Percentiles rank a stretch among this genome's conserved stretches.
Evolutionary conservation across 179 eudicot species (phyloP).

Genomic region (Patellifolia procumbens): DNA sequence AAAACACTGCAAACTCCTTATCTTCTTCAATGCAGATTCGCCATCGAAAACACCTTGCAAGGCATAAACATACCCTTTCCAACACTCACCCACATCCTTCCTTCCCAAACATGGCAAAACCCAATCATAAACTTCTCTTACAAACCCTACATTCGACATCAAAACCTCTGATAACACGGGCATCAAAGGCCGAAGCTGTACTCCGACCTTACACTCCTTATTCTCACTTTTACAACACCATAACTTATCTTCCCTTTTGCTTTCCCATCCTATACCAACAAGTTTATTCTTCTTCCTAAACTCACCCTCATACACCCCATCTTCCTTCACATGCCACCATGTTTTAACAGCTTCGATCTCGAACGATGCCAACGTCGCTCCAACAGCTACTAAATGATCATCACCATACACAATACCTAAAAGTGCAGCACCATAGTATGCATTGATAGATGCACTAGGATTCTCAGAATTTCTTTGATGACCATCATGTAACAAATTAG

Average conservation of each 20-base stretch:
- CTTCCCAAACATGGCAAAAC: conserved; percentile 49
- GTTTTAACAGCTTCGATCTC: conserved; percentile 65
- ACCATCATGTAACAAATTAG: conserved; percentile 48
- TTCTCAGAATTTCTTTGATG: conserved; percentile 41
- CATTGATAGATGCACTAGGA: conserved; percentile 70
- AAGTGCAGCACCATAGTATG: conserved; percentile 66
- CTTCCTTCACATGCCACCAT: conserved; percentile 77
- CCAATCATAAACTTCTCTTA: conserved; percentile 60
- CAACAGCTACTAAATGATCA: conserved; percentile 46
- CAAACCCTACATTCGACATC: conserved; percentile 53
- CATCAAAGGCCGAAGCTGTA: conserved; percentile 60
- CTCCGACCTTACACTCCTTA: conserved; percentile 65
- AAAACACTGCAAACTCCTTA: conserved; percentile 47
- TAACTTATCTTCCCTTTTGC: conserved; percentile 62
- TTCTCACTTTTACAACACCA: conserved; percentile 66
- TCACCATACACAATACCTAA: conserved; percentile 75
- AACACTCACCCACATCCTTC: conserved; percentile 64
- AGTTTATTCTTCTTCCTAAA: conserved; percentile 55
- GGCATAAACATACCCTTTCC: conserved; percentile 72
- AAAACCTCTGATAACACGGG: conserved; percentile 56
- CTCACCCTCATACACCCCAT: conserved; percentile 46
- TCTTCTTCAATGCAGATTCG: conserved; percentile 45
- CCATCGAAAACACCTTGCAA: conserved; percentile 66
- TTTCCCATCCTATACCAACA: conserved; percentile 59
- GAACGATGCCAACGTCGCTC: conserved; percentile 52